Base-by-base conservation (phyloP, 179 eudicot genomes). In the Beta corolliflora region DNA sequence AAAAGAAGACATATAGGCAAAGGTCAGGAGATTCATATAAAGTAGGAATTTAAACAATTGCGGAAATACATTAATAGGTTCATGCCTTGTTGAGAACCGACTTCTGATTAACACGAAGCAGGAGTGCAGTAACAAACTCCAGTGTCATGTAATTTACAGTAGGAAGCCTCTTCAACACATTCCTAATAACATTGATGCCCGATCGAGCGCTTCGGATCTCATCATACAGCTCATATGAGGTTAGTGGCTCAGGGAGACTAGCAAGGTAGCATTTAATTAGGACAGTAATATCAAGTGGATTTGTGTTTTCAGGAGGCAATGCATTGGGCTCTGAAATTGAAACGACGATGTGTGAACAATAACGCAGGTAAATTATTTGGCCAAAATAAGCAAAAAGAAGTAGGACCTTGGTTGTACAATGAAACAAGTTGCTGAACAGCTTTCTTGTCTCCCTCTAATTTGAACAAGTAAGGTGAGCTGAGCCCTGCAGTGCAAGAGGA, bases 61-160 rank as follows among this genome's bases (percentile, higher is more conserved):
- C 61, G 18, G 36, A 36, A 36, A 36, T 36, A 36, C 41, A 36
- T 36, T 36, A 36, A 36, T 36, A 11, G 29, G 21, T 52, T 58
- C 84, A 53, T 84, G 79, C 98, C 97, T 95, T 95, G 91, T 94
- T 94, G 77, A 95, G 95, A 85, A 90, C 89, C 63, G 98, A 92
- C 84, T 95, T 95, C 86, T 94, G 95, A 90, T 97, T 89, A 83
- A 95, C 97, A 81, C 94, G 95, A 48, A 91, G 95, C 73, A 95
- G 85, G 29, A 95, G 87, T 5, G 98, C 97, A 55, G 99, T 95
- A 83, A 95, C 79, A 77, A 95, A 85, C 89, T 95, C 99, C 69
- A 95, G 83, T 5, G 98, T 91, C 99, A 93, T 94, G 86, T 88
- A 95, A 82, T 95, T 95, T 56, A 94, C 98, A 45, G 91, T 90